Evolutionary conservation across 2,329 filamentous ascomycete species (phyloP).

Genomic region (Monosporascus cannonballus): DNA sequence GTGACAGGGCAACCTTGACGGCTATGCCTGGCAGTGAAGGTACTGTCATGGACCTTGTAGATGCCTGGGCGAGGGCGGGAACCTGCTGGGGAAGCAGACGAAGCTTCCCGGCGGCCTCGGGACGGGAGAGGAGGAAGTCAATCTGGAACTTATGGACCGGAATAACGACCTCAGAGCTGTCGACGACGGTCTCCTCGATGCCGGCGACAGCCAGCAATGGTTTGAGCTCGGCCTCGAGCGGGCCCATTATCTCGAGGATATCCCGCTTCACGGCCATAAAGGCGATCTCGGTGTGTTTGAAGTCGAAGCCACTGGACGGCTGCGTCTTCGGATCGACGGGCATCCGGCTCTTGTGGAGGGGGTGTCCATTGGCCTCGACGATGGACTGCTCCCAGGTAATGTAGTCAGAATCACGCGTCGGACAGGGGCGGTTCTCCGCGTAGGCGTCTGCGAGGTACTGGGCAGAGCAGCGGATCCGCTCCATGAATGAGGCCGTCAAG

Average conservation of each 20-base stretch:
- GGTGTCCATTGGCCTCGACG: neutral
- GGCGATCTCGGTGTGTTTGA: neutral
- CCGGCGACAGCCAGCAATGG: neutral
- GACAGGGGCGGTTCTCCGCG: neutral
- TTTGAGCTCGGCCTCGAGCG: neutral
- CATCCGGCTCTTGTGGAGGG: neutral
- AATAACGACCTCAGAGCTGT: neutral
- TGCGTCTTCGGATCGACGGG: neutral
- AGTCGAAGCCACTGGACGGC: neutral
- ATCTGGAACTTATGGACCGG: neutral
- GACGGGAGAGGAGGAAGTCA: neutral
- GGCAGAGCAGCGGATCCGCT: neutral
- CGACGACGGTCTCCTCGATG: neutral
- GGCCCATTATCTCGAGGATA: neutral
- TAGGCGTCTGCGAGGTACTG: neutral
- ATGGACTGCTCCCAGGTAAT: neutral
- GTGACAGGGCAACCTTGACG: neutral
- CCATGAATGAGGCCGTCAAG: neutral
- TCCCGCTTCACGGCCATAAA: neutral
- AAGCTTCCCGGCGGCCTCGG: neutral
- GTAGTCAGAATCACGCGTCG: neutral
- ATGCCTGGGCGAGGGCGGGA: neutral
- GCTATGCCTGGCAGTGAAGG: neutral
- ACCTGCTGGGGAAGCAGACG: neutral
- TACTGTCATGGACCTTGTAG: neutral